Evolutionary conservation across 2,329 filamentous ascomycete genomes (phyloP).

Genomic region (Talaromyces sp.): DNA sequence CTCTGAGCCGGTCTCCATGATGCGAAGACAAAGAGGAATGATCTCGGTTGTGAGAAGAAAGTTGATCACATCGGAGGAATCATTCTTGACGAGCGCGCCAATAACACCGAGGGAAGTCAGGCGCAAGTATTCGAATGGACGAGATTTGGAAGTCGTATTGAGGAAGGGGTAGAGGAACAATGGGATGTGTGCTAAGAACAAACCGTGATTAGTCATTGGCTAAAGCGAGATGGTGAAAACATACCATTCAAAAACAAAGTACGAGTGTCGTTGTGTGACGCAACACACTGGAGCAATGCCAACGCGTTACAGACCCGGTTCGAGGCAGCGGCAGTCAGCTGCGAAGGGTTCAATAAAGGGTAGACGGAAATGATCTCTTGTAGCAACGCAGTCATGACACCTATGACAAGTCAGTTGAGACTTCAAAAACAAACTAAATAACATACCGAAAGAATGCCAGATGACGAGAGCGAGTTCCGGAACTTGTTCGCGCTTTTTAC

Average conservation of each 20-base stretch:
- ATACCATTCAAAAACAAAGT: slow-evolving; percentile 89
- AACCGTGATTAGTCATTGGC: background rate
- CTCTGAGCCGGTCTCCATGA: slow-evolving; percentile 99
- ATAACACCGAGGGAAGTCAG: slow-evolving; percentile 95
- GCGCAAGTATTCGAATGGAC: slow-evolving; percentile 94
- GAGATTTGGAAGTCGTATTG: slow-evolving; percentile 96
- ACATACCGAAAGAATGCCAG: slow-evolving; percentile 95
- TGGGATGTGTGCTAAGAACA: slow-evolving; percentile 77
- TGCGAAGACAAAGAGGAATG: slow-evolving; percentile 92
- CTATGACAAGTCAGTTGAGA: slow-evolving; percentile 44
- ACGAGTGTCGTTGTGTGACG: slow-evolving; percentile 93
- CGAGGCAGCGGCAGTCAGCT: slow-evolving; percentile 93
- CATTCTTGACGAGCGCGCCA: slow-evolving; percentile 95
- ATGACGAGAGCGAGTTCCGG: slow-evolving; percentile 92
- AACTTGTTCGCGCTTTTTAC: slow-evolving; percentile 98
- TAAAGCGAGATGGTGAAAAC: slow-evolving; percentile 10
- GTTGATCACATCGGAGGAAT: slow-evolving; percentile 97
- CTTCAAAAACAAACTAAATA: background rate
- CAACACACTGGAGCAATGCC: slow-evolving; percentile 92
- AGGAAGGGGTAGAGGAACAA: slow-evolving; percentile 97
- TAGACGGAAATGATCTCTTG: slow-evolving; percentile 99
- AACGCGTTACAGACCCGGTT: slow-evolving; percentile 97
- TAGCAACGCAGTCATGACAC: slow-evolving; percentile 94
- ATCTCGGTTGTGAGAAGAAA: slow-evolving; percentile 98
- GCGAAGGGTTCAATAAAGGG: slow-evolving; percentile 90